Conservation (phyloP, 139 green algal genomes). For the Chlorella vulgaris region DNA sequence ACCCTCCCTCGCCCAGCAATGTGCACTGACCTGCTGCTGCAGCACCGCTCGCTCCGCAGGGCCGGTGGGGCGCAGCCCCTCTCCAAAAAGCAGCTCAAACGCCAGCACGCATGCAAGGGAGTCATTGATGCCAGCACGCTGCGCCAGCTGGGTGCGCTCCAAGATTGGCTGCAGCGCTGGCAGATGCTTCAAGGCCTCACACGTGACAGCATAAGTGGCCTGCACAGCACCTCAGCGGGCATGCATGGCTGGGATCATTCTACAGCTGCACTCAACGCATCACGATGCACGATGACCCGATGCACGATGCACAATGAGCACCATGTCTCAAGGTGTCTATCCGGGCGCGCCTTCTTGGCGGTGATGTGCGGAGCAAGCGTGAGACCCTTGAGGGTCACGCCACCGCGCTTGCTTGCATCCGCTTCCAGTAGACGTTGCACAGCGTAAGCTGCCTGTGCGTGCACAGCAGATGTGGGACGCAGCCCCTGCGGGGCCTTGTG, state of each 20-base stretch:
- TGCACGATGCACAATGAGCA: too few relatives aligned
- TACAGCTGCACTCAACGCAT: too few relatives aligned
- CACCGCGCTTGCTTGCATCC: slow-evolving; percentile 33
- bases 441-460: slow-evolving; percentile 60
- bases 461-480: slow-evolving; percentile 70
- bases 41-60: slow-evolving; percentile 63
- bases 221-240: too few relatives aligned
- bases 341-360: slow-evolving; percentile 82
- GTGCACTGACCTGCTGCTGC: slow-evolving; percentile 50
- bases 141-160: slow-evolving; percentile 44
- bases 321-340: too few relatives aligned
- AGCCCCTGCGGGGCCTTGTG: background rate
- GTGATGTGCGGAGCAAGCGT: slow-evolving; percentile 75
- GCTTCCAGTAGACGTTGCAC: slow-evolving; percentile 54
- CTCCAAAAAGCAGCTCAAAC: slow-evolving; percentile 82
- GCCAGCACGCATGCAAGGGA: slow-evolving; percentile 57
- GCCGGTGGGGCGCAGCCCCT: slow-evolving; percentile 57
- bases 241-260: background rate
- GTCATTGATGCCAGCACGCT: slow-evolving; percentile 30
- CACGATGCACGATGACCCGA: too few relatives aligned
- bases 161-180: slow-evolving; percentile 67
- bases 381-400: slow-evolving; percentile 69
- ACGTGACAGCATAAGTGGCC: slow-evolving; percentile 88
- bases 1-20: too few relatives aligned
- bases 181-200: slow-evolving; percentile 81